Evolutionary conservation across 768 basidiomycete species (phyloP), one percentile per base, ranked within the genome.

Genomic region (Paxillus involutus): DNA sequence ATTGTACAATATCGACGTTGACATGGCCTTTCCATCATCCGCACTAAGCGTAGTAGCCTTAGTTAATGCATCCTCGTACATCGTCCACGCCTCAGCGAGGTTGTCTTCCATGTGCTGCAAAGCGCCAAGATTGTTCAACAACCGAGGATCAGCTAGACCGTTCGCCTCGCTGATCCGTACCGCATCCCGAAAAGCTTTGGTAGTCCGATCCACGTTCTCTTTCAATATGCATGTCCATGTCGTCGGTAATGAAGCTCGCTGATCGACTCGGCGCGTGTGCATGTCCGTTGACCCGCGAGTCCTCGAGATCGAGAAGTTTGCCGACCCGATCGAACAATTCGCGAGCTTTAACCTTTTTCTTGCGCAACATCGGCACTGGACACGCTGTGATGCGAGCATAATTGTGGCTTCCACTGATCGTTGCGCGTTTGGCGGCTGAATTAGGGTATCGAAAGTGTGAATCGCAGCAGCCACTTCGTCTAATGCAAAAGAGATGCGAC

Each of bases 221-320:
- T 68, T 98, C 95, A n/a, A 86, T 73, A 59, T 92, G 88, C 80
- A 98, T 84, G 55, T 96, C 90, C 48, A 89, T 74, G 63, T 99
- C 96, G 13, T 89, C 84, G 0, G 77, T 76, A 46, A 94, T 79
- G 19, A 75, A 80, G 19, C 81, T 78, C 6, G 84, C 74, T 3
- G 75, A 56, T 57, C 74, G 75, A 51, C 63, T 73, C 2, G 61
- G 29, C 2, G 46, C 16, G 6, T 64, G 59, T 10, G 61, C 63
- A 42, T 77, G 67, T 0, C 80, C 80, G 52, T 77, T 76, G 13
- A 72, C 53, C 10, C 81, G 77, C 4, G 71, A 62, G 30, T 84
- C 82, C n/a, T 89, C 88, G 0, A 77, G 69, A 37, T 86, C 83
- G 46, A 91, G 74, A n/a, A 80, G 74, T 63, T 87, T 88, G 55